phyloP scores from a whole-genome alignment of 2,329 filamentous ascomycete species.

The Colletotrichum lupini region DNA sequence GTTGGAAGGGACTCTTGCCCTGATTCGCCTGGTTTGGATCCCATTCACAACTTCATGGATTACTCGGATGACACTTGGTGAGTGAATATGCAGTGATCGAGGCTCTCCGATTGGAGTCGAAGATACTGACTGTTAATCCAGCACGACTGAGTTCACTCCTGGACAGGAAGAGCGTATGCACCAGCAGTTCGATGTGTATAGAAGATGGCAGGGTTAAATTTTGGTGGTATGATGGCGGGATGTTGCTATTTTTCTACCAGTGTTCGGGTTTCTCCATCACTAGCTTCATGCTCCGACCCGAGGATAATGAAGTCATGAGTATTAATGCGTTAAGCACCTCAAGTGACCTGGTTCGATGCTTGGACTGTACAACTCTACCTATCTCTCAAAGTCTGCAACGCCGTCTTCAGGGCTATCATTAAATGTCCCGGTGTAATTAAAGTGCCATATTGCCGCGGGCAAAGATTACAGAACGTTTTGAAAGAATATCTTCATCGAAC shows the following conservation, averaged over 20 bases:
- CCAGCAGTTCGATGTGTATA: conserved; percentile 16
- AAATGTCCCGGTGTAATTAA: conserved; percentile 61
- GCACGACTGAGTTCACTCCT: conserved; percentile 30
- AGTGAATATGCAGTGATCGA: background rate
- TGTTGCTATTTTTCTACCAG: background rate
- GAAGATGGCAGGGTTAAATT: background rate
- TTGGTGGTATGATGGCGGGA: background rate
- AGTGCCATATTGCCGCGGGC: conserved; percentile 45
- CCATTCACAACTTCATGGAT: conserved; percentile 53
- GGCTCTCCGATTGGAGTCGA: background rate
- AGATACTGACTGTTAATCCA: background rate
- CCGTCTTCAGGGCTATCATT: conserved; percentile 62
- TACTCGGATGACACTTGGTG: conserved; percentile 49
- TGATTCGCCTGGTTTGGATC: conserved; percentile 44
- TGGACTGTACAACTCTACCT: background rate
- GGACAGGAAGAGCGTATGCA: conserved; percentile 32
- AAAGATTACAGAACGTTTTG: conserved; percentile 54
- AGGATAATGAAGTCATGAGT: no score
- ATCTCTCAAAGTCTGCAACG: conserved; percentile 56
- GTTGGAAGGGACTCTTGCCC: conserved; percentile 49
- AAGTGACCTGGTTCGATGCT: no score
- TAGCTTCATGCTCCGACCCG: no score
- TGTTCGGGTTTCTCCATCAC: background rate
- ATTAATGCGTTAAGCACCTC: no score
- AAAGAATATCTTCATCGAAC: conserved; percentile 52